Base-by-base conservation (phyloP, 1,284 basidiomycete genomes). In the Malassezia arunalokei region DNA sequence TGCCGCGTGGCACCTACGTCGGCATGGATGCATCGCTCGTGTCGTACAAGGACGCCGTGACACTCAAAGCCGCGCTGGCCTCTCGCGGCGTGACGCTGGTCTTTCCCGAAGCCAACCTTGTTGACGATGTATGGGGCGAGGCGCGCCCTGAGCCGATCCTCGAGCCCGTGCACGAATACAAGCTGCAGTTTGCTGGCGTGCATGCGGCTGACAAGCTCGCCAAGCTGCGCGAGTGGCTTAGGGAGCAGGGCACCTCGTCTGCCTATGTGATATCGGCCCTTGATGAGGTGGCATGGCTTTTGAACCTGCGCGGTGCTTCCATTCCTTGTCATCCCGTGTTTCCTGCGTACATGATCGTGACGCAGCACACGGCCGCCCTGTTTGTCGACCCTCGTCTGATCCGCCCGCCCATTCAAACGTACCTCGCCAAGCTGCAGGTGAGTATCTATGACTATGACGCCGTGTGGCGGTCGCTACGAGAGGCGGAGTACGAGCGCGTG, bases 21-120 rank as follows among this genome's bases (percentile, higher is more conserved):
- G 90, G 90, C 11, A 80, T 94, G 50, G 91, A 95, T 74, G 87
- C 89, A 8, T 83, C 86, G 28, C 83, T 92, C 76, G 77, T 92
- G 54, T 81, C 87, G 3, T 81, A 85, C 64, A 81, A 85, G 66
- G 62, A 51, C 66, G 84, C 82, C 32, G 53, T 56, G 38, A 12
- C 33, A 20, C 55, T 70, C 5, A 35, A 61, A 7, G 8, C n/a
- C 1, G 5, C 46, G 15, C 43, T 68, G 15, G 35, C 47, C 4
- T 9, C 48, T 5, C 48, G 37, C 11, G 37, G 41, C 12, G 50
- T 49, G 5, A 81, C 70, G 79, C 84, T 57, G 78, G 81, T 64
- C 79, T 73, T 75, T 6, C 62, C 76, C 30, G 45, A 63, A 15
- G 20, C 83, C 65, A 96, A 96, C 73, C 79, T 95, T 17, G 77